These are phyloP conservation scores for Backusella macrospora DNA, from an alignment of 192 early-diverging fungal species.

Conservation along the genomic window DNA sequence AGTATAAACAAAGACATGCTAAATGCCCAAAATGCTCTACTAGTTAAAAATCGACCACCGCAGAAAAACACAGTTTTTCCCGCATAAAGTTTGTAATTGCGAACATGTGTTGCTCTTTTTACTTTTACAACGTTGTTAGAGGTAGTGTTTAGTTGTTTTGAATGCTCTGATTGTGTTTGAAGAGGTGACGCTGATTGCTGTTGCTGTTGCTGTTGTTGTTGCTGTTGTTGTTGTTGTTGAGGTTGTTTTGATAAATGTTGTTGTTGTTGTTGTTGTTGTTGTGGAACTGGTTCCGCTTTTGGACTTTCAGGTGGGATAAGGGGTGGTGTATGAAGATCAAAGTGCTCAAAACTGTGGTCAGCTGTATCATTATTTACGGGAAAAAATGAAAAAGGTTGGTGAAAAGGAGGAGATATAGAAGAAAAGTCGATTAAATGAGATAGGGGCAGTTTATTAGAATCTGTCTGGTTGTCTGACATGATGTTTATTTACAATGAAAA, in stretches of 20 bases:
- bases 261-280: neutral
- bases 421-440: neutral
- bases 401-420: neutral
- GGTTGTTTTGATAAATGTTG: neutral
- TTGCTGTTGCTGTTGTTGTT: too few species aligned
- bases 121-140: constrained; percentile 4
- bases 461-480: too few species aligned
- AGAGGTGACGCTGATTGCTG: neutral
- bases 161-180: neutral
- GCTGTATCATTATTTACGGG: neutral
- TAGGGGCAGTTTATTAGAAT: neutral
- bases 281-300: neutral
- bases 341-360: constrained; percentile 16
- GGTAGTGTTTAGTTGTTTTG: neutral
- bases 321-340: constrained; percentile 4
- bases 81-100: constrained; percentile 56
- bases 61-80: constrained; percentile 64
- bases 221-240: too few species aligned
- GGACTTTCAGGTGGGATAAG: neutral
- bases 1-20: constrained; percentile 58
- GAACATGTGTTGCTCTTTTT: neutral
- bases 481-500: too few species aligned
- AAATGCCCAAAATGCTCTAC: constrained; percentile 65
- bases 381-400: neutral
- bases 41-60: constrained; percentile 67